Conservation (phyloP, 176 grass and related monocot species). For the Triticum turgidum region DNA sequence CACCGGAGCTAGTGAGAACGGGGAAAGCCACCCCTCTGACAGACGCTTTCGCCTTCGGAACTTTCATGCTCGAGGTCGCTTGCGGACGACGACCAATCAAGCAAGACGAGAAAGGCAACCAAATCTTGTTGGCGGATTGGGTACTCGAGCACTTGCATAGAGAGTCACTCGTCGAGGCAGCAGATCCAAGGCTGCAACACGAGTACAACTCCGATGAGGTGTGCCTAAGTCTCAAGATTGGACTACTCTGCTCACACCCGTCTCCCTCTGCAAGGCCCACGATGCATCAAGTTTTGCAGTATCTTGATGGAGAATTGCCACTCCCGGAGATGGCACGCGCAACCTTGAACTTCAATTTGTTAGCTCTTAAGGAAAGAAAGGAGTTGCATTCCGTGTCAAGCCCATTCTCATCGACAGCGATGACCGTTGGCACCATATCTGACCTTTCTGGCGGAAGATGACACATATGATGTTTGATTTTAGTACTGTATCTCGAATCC, state of each 20-base stretch:
- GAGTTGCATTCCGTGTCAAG: not conserved
- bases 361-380: not conserved
- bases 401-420: not conserved
- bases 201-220: not conserved
- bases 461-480: not conserved
- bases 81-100: not conserved
- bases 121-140: not conserved
- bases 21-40: slow-evolving; percentile 35
- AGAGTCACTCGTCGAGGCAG: not conserved
- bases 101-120: not conserved
- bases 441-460: not conserved
- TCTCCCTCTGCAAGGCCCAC: not conserved
- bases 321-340: not conserved
- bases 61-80: slow-evolving; percentile 27
- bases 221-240: not conserved
- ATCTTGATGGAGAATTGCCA: not conserved
- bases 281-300: not conserved
- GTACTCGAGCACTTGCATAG: not conserved
- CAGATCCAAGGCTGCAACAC: not conserved
- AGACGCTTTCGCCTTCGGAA: slow-evolving; percentile 42
- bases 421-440: not conserved
- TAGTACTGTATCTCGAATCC: not conserved
- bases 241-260: not conserved
- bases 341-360: not conserved
- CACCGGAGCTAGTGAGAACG: slow-evolving; percentile 29